These are phyloP conservation scores for Cladosporium velox DNA, from an alignment of 2,329 filamentous ascomycete species.

Conservation along the genomic window DNA sequence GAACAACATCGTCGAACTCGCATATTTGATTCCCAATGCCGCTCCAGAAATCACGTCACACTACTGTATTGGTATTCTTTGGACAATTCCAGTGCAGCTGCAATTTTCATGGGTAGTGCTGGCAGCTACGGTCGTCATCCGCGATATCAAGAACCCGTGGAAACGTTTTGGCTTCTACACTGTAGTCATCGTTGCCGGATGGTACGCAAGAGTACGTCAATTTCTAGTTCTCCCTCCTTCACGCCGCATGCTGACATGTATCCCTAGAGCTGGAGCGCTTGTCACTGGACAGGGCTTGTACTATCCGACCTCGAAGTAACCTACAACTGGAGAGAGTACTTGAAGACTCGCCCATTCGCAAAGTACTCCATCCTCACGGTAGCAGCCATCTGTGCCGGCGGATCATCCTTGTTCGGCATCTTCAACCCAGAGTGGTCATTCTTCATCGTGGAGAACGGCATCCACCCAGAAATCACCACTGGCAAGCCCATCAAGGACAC, in stretches of 20 bases:
- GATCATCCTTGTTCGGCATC: conserved; percentile 15
- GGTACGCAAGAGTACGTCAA: conserved; percentile 40
- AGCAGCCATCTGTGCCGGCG: conserved; percentile 12
- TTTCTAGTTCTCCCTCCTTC: background rate
- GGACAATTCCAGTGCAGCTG: conserved; percentile 53
- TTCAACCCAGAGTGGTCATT: conserved; percentile 23
- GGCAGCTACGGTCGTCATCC: conserved; percentile 46
- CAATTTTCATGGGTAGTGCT: conserved; percentile 51
- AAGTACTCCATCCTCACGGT: conserved; percentile 41
- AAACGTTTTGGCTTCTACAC: conserved; percentile 50
- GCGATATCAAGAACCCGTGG: conserved; percentile 48
- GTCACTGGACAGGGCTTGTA: conserved; percentile 47
- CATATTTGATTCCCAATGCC: conserved; percentile 52
- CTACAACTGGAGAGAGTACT: conserved; percentile 44
- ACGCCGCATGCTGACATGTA: background rate
- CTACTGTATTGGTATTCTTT: conserved; percentile 53
- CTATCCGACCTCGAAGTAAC: conserved; percentile 50
- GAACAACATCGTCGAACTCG: conserved; percentile 48
- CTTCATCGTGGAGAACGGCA: conserved; percentile 42
- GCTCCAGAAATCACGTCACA: conserved; percentile 51
- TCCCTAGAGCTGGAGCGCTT: conserved; percentile 44
- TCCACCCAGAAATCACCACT: conserved; percentile 45
- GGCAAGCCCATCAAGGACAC: conserved; percentile 40
- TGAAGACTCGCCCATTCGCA: conserved; percentile 37
- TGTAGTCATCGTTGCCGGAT: conserved; percentile 47